Conservation (phyloP, 2,329 filamentous ascomycete genomes). For the Amesomyces nigricolor region DNA sequence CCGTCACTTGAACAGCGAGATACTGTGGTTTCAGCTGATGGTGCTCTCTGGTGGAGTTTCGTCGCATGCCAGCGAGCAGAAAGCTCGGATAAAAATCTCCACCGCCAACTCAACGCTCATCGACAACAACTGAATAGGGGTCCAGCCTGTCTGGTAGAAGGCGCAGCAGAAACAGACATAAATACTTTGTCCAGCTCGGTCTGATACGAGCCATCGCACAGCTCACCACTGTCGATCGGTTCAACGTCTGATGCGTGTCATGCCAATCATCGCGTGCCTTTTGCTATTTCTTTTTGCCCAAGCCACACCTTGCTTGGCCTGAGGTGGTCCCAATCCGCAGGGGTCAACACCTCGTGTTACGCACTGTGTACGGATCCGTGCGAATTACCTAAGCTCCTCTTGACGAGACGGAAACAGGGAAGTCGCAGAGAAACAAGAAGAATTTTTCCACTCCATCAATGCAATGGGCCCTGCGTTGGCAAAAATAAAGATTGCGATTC, state of each 20-base stretch:
- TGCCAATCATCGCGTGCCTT: neutral
- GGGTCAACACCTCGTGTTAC: neutral
- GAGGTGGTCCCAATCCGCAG: neutral
- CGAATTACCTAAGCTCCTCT: neutral
- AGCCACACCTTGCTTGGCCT: constrained; percentile 3
- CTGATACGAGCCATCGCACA: neutral
- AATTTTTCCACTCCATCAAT: constrained; percentile 2
- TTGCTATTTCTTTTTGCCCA: neutral
- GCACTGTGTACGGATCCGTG: neutral
- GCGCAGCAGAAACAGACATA: neutral
- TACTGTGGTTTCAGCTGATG: neutral
- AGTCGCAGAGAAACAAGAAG: neutral
- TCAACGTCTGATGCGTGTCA: neutral
- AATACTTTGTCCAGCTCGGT: neutral
- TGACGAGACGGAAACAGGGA: neutral
- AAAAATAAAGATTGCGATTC: neutral
- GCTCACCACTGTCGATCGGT: neutral
- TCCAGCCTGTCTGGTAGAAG: too few species aligned
- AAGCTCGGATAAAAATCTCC: neutral
- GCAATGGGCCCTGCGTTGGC: neutral
- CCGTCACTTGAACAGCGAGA: neutral
- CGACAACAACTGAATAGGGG: too few species aligned
- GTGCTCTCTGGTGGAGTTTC: neutral
- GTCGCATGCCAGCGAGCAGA: neutral
- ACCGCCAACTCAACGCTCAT: too few species aligned